These are phyloP conservation scores for Mimosa pudica DNA, from an alignment of 306 rosid genomes.

Conservation along the genomic window DNA sequence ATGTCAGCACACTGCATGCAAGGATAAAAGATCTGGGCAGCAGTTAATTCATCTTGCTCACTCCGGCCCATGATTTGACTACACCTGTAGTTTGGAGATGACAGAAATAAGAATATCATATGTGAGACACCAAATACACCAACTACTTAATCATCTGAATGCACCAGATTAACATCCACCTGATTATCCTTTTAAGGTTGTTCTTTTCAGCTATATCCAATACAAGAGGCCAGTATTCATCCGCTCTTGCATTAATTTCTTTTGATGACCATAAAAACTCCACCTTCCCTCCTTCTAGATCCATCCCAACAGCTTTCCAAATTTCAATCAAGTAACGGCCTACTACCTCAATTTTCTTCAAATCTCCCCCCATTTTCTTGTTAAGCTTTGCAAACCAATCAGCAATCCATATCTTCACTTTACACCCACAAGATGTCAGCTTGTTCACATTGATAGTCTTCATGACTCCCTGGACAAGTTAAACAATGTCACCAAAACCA, in stretches of 20 bases:
- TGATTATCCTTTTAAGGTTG: conserved; percentile 67
- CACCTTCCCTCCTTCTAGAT: conserved; percentile 75
- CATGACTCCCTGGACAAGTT: conserved; percentile 1
- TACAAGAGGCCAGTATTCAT: conserved; percentile 90
- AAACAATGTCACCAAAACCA: background rate
- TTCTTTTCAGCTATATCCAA: conserved; percentile 90
- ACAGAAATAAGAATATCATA: background rate
- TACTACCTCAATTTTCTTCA: conserved; percentile 76
- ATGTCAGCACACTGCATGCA: conserved; percentile 99
- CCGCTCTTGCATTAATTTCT: conserved; percentile 69
- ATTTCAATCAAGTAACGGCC: conserved; percentile 84
- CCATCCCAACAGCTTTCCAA: conserved; percentile 91
- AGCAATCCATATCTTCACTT: conserved; percentile 3
- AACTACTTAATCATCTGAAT: conserved; percentile 1
- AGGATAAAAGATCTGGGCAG: conserved; percentile 92
- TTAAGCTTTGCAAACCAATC: background rate
- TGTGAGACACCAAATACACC: background rate
- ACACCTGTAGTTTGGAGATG: conserved; percentile 55
- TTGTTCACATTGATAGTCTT: background rate
- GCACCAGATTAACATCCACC: conserved; percentile 42
- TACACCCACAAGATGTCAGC: conserved; percentile 1
- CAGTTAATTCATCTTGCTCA: conserved; percentile 75
- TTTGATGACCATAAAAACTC: conserved; percentile 72
- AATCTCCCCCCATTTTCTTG: conserved; percentile 39
- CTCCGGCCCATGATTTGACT: conserved; percentile 87